Evolutionary conservation across 768 basidiomycete genomes (phyloP), one percentile per base, ranked within the genome.

Genomic region (Rhodotorula kratochvilovae): DNA sequence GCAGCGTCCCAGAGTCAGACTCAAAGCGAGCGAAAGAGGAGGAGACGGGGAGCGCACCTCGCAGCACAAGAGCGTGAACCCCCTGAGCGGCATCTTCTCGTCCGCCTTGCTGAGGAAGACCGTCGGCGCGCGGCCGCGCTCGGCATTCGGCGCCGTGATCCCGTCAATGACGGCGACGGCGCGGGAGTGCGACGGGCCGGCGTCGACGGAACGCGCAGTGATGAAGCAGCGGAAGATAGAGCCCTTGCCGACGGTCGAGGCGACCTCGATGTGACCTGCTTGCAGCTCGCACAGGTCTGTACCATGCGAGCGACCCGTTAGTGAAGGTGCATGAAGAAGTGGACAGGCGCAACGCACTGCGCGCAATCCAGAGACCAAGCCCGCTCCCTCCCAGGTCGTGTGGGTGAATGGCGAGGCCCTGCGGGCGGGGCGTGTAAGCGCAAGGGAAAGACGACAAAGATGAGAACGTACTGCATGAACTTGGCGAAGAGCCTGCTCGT

Each of bases 331-430:
- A 25, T 27, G 21, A 51, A 31, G 35, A 19, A 50, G 11, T 29
- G n/a, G n/a, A n/a, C n/a, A n/a, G n/a, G n/a, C n/a, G n/a, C n/a
- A n/a, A 62, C 67, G 27, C 77, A 77, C 76, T 79, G 46, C 76
- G 65, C 59, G 76, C 77, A 64, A 80, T 77, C 76, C 79, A 80
- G 23, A 81, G 61, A 0, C 80, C 80, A 7, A 81, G 67, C 7
- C 80, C 80, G 19, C 73, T 76, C 16, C 80, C 80, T 80, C 80
- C 67, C 77, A 80, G 31, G 77, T 74, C 27, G 77, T 77, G 61
- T 78, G 78, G 3, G 77, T 79, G 72, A 79, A 76, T 25, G 78
- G 77, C 27, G 77, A 79, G 8, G 75, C 76, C 43, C 70, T 71
- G 57, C 8, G 33, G 5, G 29, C 12, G 31, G 46, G 1, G 46